Conservation (phyloP, 495 filamentous ascomycete genomes). For the Podospora anserina region DNA sequence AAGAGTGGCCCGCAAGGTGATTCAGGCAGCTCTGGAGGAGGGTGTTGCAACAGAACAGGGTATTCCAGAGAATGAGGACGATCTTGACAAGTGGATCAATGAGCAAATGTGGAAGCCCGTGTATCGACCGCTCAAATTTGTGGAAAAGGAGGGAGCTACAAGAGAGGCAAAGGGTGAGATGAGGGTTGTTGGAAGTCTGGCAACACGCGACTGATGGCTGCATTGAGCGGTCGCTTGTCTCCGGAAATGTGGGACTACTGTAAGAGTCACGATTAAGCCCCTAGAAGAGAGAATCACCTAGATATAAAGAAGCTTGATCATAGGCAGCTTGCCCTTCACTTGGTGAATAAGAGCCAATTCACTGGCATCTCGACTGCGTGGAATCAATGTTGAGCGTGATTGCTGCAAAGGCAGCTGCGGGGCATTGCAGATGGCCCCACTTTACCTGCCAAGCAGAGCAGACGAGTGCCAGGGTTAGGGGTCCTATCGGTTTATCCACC, state of each 20-base stretch:
- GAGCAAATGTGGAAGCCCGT: conserved; percentile 88
- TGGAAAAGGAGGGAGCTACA: conserved; percentile 49
- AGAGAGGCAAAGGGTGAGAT: conserved; percentile 59
- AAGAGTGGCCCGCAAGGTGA: conserved; percentile 74
- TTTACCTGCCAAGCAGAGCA: neutral
- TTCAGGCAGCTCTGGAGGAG: conserved; percentile 66
- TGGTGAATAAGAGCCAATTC: no score
- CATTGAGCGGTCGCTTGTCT: neutral
- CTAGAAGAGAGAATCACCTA: no score
- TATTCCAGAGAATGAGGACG: conserved; percentile 57
- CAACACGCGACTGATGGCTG: neutral
- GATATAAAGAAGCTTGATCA: no score
- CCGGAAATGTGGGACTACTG: neutral
- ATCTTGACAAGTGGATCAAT: conserved; percentile 74
- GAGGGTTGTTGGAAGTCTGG: conserved; percentile 45
- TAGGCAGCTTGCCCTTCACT: no score
- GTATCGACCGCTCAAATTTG: conserved; percentile 62
- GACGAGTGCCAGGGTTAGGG: conserved; percentile 16
- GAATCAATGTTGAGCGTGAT: neutral
- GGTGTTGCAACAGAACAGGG: conserved; percentile 58
- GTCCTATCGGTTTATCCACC: neutral
- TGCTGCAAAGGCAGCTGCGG: neutral
- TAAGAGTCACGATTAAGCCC: neutral
- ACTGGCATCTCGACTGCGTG: neutral
- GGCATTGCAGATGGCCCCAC: neutral